phyloP scores from a whole-genome alignment of 306 rosid species.

The Medicago arabica region DNA sequence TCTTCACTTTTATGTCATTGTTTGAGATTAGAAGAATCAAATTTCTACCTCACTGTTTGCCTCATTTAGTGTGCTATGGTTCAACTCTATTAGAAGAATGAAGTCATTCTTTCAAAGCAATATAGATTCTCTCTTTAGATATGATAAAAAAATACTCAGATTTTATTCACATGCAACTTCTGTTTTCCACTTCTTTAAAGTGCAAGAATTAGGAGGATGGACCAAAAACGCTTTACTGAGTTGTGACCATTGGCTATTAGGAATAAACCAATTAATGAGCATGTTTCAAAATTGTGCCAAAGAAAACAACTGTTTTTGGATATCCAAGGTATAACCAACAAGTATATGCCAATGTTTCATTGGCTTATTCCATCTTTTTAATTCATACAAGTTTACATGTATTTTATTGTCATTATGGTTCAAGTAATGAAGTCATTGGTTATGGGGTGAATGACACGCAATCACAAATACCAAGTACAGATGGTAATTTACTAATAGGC shows the following conservation, averaged over 20 bases:
- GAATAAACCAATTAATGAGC: slow-evolving; percentile 21
- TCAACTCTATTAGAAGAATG: not conserved
- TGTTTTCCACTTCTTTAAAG: slow-evolving; percentile 35
- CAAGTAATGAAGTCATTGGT: too few species aligned
- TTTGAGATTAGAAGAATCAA: too few species aligned
- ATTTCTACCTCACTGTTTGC: not conserved
- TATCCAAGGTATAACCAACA: slow-evolving; percentile 41
- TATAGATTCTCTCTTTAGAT: too few species aligned
- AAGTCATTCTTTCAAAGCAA: too few species aligned
- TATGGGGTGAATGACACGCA: too few species aligned
- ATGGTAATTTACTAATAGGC: too few species aligned
- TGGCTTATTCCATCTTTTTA: slow-evolving; percentile 46
- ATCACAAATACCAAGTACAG: too few species aligned
- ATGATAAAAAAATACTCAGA: not conserved
- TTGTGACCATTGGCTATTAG: not conserved
- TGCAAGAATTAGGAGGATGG: not conserved
- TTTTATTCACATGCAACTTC: slow-evolving; percentile 24
- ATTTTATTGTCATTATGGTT: too few species aligned
- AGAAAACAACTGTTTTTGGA: slow-evolving; percentile 12
- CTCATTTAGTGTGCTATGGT: not conserved
- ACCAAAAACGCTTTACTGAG: too few species aligned
- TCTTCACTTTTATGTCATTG: too few species aligned
- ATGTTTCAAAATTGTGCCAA: slow-evolving; percentile 7
- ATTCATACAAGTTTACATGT: too few species aligned
- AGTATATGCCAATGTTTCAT: slow-evolving; percentile 47